Conservation (phyloP, 164 flowering plant species). For the Berberis thunbergii region DNA sequence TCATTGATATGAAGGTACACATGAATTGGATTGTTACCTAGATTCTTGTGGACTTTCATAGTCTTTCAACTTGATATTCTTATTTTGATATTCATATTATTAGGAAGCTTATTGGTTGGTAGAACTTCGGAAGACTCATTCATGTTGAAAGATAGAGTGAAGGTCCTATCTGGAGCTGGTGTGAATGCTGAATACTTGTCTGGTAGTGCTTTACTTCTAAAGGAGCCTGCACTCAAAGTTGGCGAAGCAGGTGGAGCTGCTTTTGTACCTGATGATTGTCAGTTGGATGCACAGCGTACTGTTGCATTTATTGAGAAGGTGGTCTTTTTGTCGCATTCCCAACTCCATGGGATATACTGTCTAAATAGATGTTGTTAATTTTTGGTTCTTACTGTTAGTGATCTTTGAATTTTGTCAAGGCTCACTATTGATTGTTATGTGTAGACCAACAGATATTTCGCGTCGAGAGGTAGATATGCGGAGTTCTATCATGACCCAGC, state of each 20-base stretch:
- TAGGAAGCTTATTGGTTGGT: constrained; percentile 74
- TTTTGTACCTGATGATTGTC: constrained; percentile 60
- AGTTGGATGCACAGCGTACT: constrained; percentile 55
- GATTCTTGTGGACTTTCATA: too few species aligned
- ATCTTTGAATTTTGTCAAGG: neutral
- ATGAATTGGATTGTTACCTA: too few species aligned
- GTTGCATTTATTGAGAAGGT: constrained; percentile 71
- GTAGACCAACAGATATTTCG: constrained; percentile 63
- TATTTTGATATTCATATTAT: constrained; percentile 6
- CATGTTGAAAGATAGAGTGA: constrained; percentile 32
- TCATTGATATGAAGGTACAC: too few species aligned
- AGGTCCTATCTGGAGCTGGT: constrained; percentile 48
- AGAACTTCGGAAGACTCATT: constrained; percentile 38
- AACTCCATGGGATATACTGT: too few species aligned
- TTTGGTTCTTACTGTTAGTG: too few species aligned
- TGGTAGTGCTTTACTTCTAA: constrained; percentile 28
- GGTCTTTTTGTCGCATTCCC: too few species aligned
- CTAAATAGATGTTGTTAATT: too few species aligned
- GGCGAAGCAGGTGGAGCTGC: constrained; percentile 51
- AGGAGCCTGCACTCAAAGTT: constrained; percentile 53
- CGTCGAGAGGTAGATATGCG: constrained; percentile 65
- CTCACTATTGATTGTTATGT: constrained; percentile 8
- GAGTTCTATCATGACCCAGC: constrained; percentile 87
- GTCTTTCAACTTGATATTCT: too few species aligned
- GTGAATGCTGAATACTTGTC: constrained; percentile 51